Conservation (phyloP, 2,329 filamentous ascomycete species). For the Grosmannia serpens region DNA sequence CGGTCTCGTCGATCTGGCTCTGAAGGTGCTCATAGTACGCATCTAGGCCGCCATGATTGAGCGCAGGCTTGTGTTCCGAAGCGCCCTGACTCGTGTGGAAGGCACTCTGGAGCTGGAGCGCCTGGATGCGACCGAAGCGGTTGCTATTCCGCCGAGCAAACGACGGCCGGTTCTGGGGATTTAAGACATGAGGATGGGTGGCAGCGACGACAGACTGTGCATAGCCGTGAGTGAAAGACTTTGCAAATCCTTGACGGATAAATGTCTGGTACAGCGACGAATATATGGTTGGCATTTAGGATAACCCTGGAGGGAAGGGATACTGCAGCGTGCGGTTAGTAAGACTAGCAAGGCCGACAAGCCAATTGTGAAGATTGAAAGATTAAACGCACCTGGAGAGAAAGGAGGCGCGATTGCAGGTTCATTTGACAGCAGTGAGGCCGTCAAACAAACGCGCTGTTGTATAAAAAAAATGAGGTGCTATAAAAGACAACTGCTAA, state of each 20-base stretch:
- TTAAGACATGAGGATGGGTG: slow-evolving; percentile 68
- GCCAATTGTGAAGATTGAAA: not conserved
- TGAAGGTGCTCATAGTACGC: slow-evolving; percentile 89
- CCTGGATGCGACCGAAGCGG: slow-evolving; percentile 40
- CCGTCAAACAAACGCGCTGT: slow-evolving; percentile 88
- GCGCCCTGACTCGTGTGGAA: slow-evolving; percentile 53
- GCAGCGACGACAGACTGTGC: slow-evolving; percentile 95
- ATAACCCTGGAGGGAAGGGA: slow-evolving; percentile 49
- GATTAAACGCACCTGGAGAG: slow-evolving; percentile 47
- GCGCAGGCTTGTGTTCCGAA: slow-evolving; percentile 41
- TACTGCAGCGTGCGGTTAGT: slow-evolving; percentile 24
- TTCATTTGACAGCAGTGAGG: slow-evolving; percentile 89
- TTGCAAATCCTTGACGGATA: slow-evolving; percentile 94
- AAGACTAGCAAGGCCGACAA: not conserved
- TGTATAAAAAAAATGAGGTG: slow-evolving; percentile 8
- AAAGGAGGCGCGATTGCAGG: slow-evolving; percentile 64
- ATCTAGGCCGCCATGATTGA: slow-evolving; percentile 58
- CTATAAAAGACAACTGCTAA: not conserved
- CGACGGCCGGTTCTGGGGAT: slow-evolving; percentile 56
- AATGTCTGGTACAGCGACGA: slow-evolving; percentile 63
- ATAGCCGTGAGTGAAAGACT: slow-evolving; percentile 96
- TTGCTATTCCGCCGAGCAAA: slow-evolving; percentile 48
- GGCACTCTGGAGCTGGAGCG: slow-evolving; percentile 63
- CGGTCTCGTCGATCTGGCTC: slow-evolving; percentile 56
- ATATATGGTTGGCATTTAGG: slow-evolving; percentile 82